phyloP scores from a whole-genome alignment of 768 basidiomycete species.

The Suillus subaureus region DNA sequence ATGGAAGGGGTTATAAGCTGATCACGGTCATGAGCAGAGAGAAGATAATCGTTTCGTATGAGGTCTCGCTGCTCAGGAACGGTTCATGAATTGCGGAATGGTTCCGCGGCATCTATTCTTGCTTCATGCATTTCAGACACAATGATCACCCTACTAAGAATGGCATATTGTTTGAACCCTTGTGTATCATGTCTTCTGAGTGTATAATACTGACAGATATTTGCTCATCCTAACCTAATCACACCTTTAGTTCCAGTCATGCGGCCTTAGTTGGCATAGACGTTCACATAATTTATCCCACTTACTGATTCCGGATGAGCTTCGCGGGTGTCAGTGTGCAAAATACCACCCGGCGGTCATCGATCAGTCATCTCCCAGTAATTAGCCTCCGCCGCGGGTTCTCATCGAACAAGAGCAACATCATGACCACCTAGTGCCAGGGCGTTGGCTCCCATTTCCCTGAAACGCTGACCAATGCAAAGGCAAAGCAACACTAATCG shows the following conservation, averaged over 20 bases:
- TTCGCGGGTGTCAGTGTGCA: background rate
- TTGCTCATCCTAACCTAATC: background rate
- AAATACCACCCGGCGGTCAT: background rate
- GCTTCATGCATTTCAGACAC: background rate
- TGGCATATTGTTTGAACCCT: background rate
- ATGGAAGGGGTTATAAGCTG: background rate
- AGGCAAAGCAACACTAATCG: background rate
- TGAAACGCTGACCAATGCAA: background rate
- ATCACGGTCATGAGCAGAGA: slow-evolving; percentile 1
- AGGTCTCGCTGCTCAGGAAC: background rate
- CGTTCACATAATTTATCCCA: background rate
- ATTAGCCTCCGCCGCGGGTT: background rate
- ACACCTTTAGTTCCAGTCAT: background rate
- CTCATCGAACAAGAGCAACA: background rate
- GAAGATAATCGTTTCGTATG: slow-evolving; percentile 2
- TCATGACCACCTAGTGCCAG: too few relatives aligned
- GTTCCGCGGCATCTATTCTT: slow-evolving; percentile 5
- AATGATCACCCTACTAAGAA: background rate
- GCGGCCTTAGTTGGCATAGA: background rate
- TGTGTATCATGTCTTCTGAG: background rate
- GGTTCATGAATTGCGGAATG: background rate
- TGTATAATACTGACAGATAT: background rate
- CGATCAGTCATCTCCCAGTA: background rate
- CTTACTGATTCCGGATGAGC: background rate
- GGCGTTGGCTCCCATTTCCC: background rate